A percentile compares a stretch with the other conserved stretches of the same genome.
Evolutionary conservation across 2,329 filamentous ascomycete genomes (phyloP).

Genomic region (Eutypella sp.): DNA sequence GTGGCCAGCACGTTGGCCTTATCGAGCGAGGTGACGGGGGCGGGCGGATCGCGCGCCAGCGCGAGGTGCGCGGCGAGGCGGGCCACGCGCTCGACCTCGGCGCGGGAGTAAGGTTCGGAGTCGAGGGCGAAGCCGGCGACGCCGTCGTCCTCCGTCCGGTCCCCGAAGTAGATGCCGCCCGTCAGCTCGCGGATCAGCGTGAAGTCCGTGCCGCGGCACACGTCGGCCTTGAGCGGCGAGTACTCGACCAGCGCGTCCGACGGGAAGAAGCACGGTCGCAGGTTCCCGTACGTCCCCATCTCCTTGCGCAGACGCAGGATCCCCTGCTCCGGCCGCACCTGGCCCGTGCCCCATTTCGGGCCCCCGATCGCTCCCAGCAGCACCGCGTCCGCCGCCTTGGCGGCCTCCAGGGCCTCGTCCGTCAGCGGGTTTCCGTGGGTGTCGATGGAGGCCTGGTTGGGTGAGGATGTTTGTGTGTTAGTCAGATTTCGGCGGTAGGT

Average conservation of each 20-base stretch:
- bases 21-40: slow-evolving; percentile 81
- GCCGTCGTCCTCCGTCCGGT: slow-evolving; percentile 74
- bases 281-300: slow-evolving; percentile 90
- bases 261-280: slow-evolving; percentile 93
- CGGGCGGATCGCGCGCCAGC: slow-evolving; percentile 67
- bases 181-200: slow-evolving; percentile 90
- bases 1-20: slow-evolving; percentile 97
- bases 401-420: slow-evolving; percentile 74
- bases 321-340: slow-evolving; percentile 87
- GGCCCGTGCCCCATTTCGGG: slow-evolving; percentile 90
- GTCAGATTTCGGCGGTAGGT: not conserved
- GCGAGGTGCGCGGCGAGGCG: slow-evolving; percentile 78
- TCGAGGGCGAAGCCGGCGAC: slow-evolving; percentile 59
- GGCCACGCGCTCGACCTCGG: slow-evolving; percentile 84
- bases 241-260: slow-evolving; percentile 77
- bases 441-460: slow-evolving; percentile 76
- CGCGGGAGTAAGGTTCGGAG: slow-evolving; percentile 77
- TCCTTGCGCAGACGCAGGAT: slow-evolving; percentile 89
- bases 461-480: slow-evolving; percentile 1
- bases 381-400: slow-evolving; percentile 81
- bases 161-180: slow-evolving; percentile 92
- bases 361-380: slow-evolving; percentile 91
- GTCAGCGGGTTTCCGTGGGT: slow-evolving; percentile 73
- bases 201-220: slow-evolving; percentile 86
- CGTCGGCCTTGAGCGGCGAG: slow-evolving; percentile 80